Base-by-base conservation (phyloP, 192 early-diverging fungal genomes). In the Linnemannia hyalina region DNA sequence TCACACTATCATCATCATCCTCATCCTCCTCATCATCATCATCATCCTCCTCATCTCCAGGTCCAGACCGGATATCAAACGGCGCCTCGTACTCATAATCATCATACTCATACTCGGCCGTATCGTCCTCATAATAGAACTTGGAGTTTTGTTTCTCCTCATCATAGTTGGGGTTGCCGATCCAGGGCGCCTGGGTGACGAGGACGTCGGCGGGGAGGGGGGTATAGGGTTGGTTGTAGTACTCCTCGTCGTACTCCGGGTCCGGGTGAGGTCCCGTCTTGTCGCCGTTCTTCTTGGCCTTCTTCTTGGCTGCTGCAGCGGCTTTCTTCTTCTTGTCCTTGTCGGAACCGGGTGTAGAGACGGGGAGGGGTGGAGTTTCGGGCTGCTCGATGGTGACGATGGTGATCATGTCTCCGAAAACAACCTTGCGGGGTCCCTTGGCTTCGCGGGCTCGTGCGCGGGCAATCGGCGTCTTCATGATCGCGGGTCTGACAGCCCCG, bases 161-260 rank as follows among this genome's bases (percentile, higher is more conserved):
- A 32, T 83, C 82, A 69, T 83, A 83, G 54, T 83, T 83, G 8
- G 82, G 82, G 60, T 83, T 83, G n/a, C 77, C 82, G n/a, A 83
- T 83, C 82, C 82, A 83, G 5, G 82, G 82, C 18, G 77, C 82
- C 38, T 74, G 77, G 8, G 82, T 83, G 41, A 83, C 54, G 32
- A 78, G 52, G 2, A 83, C 82, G 36, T 83, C 82, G 15, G 82
- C 73, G 1, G 82, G 82, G 29, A 60, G 72, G 18, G 76, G 82
- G 54, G 82, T 83, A 79, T 77, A 83, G 36, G 82, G 82, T 6
- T 35, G 40, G 44, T 79, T 83, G 32, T 75, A 79, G 42, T 79
- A 83, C 18, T 78, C 82, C 10, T 60, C 36, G 38, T 83, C 77
- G 54, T 83, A 83, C 36, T 83, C 82, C 3, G 82, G 82, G 38